Percentiles rank a stretch among this genome's conserved stretches.
These are phyloP conservation scores for Pseudocercospora pini-densiflorae DNA, from an alignment of 2,329 filamentous ascomycete genomes.

Conservation along the genomic window DNA sequence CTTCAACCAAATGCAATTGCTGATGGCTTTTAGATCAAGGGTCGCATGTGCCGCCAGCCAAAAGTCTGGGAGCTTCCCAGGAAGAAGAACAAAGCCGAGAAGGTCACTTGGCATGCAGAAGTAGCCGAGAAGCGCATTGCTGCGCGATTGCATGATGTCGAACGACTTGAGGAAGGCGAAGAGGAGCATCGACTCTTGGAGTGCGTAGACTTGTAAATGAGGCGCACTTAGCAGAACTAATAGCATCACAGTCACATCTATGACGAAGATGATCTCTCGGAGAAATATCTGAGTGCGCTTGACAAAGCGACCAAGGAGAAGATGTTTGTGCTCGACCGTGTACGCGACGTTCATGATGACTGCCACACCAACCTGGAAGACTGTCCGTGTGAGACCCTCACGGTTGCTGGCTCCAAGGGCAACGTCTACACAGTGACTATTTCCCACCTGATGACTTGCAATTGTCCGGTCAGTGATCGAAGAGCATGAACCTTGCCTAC, in stretches of 20 bases:
- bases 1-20: neutral
- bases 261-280: conserved; percentile 13
- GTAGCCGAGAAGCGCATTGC: conserved; percentile 23
- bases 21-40: neutral
- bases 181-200: conserved; percentile 32
- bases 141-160: conserved; percentile 13
- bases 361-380: conserved; percentile 54
- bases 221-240: neutral
- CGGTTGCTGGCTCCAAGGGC: conserved; percentile 64
- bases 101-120: conserved; percentile 21
- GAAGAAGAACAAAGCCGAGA: neutral
- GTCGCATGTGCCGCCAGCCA: conserved; percentile 17
- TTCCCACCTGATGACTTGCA: conserved; percentile 50
- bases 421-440: conserved; percentile 65
- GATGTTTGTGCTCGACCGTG: conserved; percentile 62
- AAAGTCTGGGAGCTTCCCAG: conserved; percentile 10
- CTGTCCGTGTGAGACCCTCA: conserved; percentile 57
- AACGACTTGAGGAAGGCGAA: conserved; percentile 19
- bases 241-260: conserved; percentile 21
- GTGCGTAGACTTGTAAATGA: conserved; percentile 14
- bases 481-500: neutral
- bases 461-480: conserved; percentile 20
- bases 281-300: conserved; percentile 29
- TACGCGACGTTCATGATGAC: conserved; percentile 48
- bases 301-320: conserved; percentile 37